phyloP scores from a whole-genome alignment of 495 filamentous ascomycete species.

The Diplogelasinospora grovesii region DNA sequence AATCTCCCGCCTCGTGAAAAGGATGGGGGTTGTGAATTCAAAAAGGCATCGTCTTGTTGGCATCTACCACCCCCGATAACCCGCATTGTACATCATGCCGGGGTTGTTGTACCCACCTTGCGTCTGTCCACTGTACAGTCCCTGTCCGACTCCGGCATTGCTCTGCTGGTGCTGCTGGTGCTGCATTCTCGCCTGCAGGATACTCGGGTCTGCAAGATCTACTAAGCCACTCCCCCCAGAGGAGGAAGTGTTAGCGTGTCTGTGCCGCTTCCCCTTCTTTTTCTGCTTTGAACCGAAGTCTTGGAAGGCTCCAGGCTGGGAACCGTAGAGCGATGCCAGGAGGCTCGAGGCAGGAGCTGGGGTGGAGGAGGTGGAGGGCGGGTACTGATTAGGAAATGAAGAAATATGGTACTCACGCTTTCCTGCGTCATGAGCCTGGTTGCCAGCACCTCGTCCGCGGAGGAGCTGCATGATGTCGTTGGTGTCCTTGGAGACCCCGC shows the following conservation, averaged over 20 bases:
- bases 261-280: constrained; percentile 99
- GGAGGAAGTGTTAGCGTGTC: constrained; percentile 99
- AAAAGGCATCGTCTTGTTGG: too few relatives aligned
- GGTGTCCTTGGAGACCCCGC: constrained; percentile 54
- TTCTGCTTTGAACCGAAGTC: constrained; percentile 90
- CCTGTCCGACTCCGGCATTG: constrained; percentile 75
- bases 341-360: constrained; percentile 83
- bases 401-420: constrained; percentile 93
- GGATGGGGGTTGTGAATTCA: too few relatives aligned
- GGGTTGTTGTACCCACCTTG: constrained; percentile 99
- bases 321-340: constrained; percentile 82
- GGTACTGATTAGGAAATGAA: constrained; percentile 70
- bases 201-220: constrained; percentile 99
- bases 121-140: constrained; percentile 81
- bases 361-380: constrained; percentile 68
- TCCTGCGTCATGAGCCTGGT: constrained; percentile 67
- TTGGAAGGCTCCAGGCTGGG: constrained; percentile 73
- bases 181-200: constrained; percentile 96
- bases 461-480: constrained; percentile 77
- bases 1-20: too few relatives aligned
- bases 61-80: constrained; percentile 63
- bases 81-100: constrained; percentile 75
- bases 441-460: constrained; percentile 51
- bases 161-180: constrained; percentile 72
- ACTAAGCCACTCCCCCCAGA: constrained; percentile 95